Evolutionary conservation across 495 filamentous ascomycete genomes (phyloP).

Genomic region (Annulohypoxylon nitens): DNA sequence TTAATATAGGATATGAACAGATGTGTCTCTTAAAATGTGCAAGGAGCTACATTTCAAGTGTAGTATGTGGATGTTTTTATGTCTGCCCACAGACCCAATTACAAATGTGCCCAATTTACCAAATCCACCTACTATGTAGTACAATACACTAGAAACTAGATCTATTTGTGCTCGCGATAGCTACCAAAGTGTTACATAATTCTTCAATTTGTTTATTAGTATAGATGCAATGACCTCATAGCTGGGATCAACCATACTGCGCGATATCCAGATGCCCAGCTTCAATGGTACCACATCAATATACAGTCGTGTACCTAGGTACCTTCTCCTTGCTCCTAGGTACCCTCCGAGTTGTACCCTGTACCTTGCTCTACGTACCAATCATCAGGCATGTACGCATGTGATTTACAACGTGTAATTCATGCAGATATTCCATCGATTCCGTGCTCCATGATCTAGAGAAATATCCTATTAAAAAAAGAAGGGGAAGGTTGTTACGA

Average conservation of each 20-base stretch:
- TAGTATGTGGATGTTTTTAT: not conserved
- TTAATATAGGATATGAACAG: too few relatives aligned
- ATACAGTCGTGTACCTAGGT: not conserved
- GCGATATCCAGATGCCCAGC: too few relatives aligned
- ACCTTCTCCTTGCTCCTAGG: not conserved
- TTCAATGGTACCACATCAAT: not conserved
- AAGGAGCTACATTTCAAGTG: not conserved
- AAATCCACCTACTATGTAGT: too few relatives aligned
- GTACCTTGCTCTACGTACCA: not conserved
- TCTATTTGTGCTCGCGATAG: not conserved
- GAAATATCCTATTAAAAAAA: not conserved
- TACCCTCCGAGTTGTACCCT: not conserved
- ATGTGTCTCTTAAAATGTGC: not conserved
- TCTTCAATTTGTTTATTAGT: constrained; percentile 1
- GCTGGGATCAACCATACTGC: not conserved
- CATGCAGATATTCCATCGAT: not conserved
- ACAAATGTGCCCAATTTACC: not conserved
- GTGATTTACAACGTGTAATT: constrained; percentile 1
- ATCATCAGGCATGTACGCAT: not conserved
- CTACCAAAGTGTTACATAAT: not conserved
- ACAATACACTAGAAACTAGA: not conserved
- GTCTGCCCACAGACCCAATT: not conserved
- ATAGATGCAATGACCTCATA: constrained; percentile 28
- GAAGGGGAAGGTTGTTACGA: not conserved
- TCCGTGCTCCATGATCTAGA: not conserved